Evolutionary conservation across 169 alveolate species (phyloP).

Genomic region (Eimeria zaria): DNA sequence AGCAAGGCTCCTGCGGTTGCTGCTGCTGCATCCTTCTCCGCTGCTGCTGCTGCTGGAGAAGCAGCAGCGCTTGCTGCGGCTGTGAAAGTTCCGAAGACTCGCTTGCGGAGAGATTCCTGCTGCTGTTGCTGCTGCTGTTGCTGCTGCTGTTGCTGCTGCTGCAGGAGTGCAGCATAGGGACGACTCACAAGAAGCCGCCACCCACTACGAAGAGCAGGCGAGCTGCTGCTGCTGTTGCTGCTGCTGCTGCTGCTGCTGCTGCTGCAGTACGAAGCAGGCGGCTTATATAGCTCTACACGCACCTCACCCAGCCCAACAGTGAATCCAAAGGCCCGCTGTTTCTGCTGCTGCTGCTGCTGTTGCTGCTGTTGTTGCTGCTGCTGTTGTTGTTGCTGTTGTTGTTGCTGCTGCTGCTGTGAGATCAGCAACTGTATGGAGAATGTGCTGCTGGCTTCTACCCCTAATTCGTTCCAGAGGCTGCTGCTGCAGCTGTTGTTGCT

Average conservation of each 20-base stretch:
- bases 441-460: conserved; percentile 32
- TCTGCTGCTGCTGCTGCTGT: conserved; percentile 59
- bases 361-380: conserved; percentile 67
- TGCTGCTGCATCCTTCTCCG: background rate
- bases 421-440: conserved; percentile 17
- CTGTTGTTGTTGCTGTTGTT: conserved; percentile 38
- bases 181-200: conserved; percentile 38
- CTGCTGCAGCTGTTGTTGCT: conserved; percentile 51
- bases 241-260: conserved; percentile 51
- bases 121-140: conserved; percentile 29
- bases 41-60: background rate
- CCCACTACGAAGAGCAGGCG: conserved; percentile 45
- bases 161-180: conserved; percentile 55
- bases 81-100: conserved; percentile 2
- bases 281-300: conserved; percentile 2
- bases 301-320: conserved; percentile 15
- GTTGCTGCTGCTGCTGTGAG: conserved; percentile 57
- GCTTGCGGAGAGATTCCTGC: background rate
- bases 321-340: background rate
- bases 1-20: conserved; percentile 10
- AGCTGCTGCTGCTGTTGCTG: conserved; percentile 31
- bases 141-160: conserved; percentile 68
- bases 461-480: conserved; percentile 43
- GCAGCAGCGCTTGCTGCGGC: background rate
- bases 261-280: background rate